phyloP scores from a whole-genome alignment of 768 basidiomycete species.

The Floccularia luteovirens region DNA sequence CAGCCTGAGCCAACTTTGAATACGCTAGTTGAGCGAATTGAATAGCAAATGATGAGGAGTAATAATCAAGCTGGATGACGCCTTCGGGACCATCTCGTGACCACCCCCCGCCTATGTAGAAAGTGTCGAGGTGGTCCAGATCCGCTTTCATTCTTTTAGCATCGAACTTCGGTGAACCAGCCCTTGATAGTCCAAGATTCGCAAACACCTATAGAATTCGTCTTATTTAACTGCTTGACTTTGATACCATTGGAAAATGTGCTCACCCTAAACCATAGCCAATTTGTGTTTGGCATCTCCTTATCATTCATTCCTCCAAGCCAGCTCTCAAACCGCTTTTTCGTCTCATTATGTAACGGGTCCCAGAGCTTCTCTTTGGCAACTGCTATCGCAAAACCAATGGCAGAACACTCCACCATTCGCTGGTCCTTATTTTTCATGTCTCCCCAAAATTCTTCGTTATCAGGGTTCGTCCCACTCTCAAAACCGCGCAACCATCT shows the following conservation, averaged over 20 bases:
- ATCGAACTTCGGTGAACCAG: constrained; percentile 50
- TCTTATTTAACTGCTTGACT: background rate
- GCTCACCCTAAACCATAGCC: constrained; percentile 74
- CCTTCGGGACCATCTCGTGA: constrained; percentile 73
- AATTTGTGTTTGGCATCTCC: constrained; percentile 79
- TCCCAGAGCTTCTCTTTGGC: constrained; percentile 62
- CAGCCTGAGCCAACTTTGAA: constrained; percentile 53
- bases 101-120: constrained; percentile 73
- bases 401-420: constrained; percentile 78
- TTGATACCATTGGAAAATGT: background rate
- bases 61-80: constrained; percentile 73
- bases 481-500: constrained; percentile 62
- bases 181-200: constrained; percentile 61
- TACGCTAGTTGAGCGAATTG: constrained; percentile 70
- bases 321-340: constrained; percentile 56
- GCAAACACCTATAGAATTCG: constrained; percentile 48
- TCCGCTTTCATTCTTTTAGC: constrained; percentile 62
- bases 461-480: constrained; percentile 59
- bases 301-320: constrained; percentile 74
- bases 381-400: constrained; percentile 64
- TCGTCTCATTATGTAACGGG: constrained; percentile 42
- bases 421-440: constrained; percentile 72
- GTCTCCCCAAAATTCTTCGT: constrained; percentile 69
- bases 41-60: constrained; percentile 74
- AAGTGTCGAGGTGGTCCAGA: constrained; percentile 70